Evolutionary conservation across 257 asterid genomes (phyloP).

Genomic region (Thymus quinquecostatus): DNA sequence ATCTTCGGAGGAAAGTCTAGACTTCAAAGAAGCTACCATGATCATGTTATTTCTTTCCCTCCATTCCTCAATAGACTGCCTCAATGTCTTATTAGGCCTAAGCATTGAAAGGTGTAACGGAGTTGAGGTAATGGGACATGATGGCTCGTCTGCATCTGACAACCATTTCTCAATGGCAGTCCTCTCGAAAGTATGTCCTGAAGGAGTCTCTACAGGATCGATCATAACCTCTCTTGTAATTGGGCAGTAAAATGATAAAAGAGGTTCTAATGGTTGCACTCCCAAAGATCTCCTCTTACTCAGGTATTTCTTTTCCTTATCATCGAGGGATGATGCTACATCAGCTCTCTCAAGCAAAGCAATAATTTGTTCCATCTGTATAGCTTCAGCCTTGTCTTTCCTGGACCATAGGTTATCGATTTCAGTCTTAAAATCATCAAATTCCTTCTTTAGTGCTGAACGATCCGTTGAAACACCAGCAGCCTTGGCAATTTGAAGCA

Average conservation of each 20-base stretch:
- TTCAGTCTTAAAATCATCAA: constrained; percentile 57
- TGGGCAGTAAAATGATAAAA: constrained; percentile 59
- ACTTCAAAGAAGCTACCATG: constrained; percentile 49
- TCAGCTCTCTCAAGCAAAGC: constrained; percentile 63
- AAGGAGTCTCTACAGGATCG: constrained; percentile 72
- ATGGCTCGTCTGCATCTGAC: constrained; percentile 38
- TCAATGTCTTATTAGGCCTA: constrained; percentile 67
- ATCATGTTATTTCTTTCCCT: constrained; percentile 71
- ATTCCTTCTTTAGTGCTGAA: constrained; percentile 50
- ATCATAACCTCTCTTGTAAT: constrained; percentile 64
- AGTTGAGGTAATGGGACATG: constrained; percentile 56
- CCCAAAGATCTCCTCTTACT: constrained; percentile 56
- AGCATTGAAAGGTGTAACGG: constrained; percentile 52
- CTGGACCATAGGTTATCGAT: constrained; percentile 49
- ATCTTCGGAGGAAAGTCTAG: constrained; percentile 39
- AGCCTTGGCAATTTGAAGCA: constrained; percentile 62
- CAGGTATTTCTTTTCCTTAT: constrained; percentile 55
- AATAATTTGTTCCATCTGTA: constrained; percentile 72
- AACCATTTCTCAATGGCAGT: constrained; percentile 66
- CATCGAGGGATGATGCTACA: constrained; percentile 52
- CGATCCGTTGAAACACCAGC: constrained; percentile 59
- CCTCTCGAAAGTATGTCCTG: constrained; percentile 68
- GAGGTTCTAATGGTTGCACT: constrained; percentile 57
- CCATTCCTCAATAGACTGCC: constrained; percentile 80
- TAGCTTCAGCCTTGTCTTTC: constrained; percentile 65